These are phyloP conservation scores for Wickerhamiella dianesei DNA, from an alignment of 805 yeast genomes.

Conservation along the genomic window DNA sequence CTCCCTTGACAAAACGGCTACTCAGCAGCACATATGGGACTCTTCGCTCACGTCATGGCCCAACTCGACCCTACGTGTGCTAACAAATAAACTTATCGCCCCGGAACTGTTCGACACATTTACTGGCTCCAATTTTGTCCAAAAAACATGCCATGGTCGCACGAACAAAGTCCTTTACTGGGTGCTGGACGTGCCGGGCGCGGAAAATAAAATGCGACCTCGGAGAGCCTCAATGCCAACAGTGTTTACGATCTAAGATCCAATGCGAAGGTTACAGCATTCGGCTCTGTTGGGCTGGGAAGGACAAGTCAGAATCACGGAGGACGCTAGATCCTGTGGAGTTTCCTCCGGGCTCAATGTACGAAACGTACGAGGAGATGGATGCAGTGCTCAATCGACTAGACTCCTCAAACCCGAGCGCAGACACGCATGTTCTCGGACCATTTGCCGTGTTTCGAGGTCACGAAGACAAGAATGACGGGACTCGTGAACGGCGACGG, in stretches of 20 bases:
- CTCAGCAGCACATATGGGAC: no score
- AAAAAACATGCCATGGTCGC: constrained; percentile 18
- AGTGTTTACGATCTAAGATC: constrained; percentile 54
- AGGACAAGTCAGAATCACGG: constrained; percentile 12
- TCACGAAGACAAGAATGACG: constrained; percentile 1
- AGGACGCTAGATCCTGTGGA: constrained; percentile 59
- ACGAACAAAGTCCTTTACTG: constrained; percentile 63
- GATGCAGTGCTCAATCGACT: constrained; percentile 51
- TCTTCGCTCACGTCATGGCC: no score
- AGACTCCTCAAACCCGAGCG: constrained; percentile 32
- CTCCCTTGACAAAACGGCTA: no score
- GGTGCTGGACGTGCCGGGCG: constrained; percentile 77
- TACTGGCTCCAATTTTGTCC: neutral
- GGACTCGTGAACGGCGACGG: no score
- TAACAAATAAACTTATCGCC: no score
- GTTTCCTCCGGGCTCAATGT: constrained; percentile 46
- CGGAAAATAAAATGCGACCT: constrained; percentile 74
- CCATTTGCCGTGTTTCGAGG: constrained; percentile 77
- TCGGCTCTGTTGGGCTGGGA: constrained; percentile 53
- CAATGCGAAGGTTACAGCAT: constrained; percentile 75
- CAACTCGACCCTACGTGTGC: no score
- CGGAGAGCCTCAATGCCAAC: constrained; percentile 51
- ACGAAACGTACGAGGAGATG: constrained; percentile 69
- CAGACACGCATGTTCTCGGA: constrained; percentile 45
- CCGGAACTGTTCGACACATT: no score